A percentile compares a stretch with the other conserved stretches of the same genome.
Conservation (phyloP, 192 early-diverging fungal species). For the Coemansia sp. region DNA sequence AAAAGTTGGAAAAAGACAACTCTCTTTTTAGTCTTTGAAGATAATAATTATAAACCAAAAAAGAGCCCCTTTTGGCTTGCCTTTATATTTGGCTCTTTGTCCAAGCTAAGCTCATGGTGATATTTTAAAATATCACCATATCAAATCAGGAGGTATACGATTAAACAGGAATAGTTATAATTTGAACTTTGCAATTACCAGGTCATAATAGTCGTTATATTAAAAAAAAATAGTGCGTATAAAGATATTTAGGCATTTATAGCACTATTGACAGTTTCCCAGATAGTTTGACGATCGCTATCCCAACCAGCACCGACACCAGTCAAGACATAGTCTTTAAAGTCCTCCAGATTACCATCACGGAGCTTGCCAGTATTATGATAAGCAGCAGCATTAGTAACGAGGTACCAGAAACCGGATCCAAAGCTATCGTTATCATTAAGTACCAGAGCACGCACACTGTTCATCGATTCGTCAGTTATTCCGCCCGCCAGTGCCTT, state of each 20-base stretch:
- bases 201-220: slow-evolving; percentile 4
- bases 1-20: neutral
- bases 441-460: slow-evolving; percentile 46
- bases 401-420: slow-evolving; percentile 51
- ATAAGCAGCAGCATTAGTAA: slow-evolving; percentile 16
- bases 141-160: neutral
- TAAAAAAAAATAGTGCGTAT: neutral
- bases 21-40: neutral
- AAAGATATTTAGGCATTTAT: slow-evolving; percentile 13
- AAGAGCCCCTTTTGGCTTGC: neutral
- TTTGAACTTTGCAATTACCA: neutral
- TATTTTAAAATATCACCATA: neutral
- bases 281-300: slow-evolving; percentile 14
- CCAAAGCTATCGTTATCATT: slow-evolving; percentile 55
- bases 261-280: slow-evolving; percentile 35
- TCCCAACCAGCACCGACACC: slow-evolving; percentile 37
- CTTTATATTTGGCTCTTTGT: neutral
- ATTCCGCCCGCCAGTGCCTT: slow-evolving; percentile 12
- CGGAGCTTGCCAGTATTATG: slow-evolving; percentile 35
- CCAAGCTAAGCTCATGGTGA: neutral
- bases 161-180: neutral
- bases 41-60: neutral
- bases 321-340: slow-evolving; percentile 41
- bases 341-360: slow-evolving; percentile 33
- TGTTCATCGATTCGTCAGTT: slow-evolving; percentile 20